Percentiles rank a stretch among this genome's conserved stretches.
These are phyloP conservation scores for Backusella tarrabulga DNA, from an alignment of 192 early-diverging fungal genomes.

Conservation along the genomic window DNA sequence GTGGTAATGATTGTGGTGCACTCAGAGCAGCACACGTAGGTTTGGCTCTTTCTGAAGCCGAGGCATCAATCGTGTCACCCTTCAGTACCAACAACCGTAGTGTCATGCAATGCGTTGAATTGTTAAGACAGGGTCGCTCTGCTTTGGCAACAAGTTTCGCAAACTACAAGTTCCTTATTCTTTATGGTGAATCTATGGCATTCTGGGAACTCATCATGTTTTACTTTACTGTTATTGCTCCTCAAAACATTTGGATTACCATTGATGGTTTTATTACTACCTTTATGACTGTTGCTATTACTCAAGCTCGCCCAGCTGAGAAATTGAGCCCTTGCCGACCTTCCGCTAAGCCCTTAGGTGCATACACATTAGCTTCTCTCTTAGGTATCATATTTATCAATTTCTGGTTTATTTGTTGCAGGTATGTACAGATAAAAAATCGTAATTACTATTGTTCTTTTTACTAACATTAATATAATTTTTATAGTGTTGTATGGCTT, in stretches of 20 bases:
- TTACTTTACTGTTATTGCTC: slow-evolving; percentile 71
- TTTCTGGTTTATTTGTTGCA: slow-evolving; percentile 55
- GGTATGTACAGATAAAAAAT: slow-evolving; percentile 9
- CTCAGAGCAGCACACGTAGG: slow-evolving; percentile 79
- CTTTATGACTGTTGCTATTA: slow-evolving; percentile 61
- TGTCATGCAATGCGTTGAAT: slow-evolving; percentile 65
- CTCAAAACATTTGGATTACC: slow-evolving; percentile 71
- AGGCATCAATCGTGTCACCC: slow-evolving; percentile 83
- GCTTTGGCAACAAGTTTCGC: slow-evolving; percentile 76
- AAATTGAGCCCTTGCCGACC: slow-evolving; percentile 60
- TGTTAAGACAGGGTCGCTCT: slow-evolving; percentile 70
- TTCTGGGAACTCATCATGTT: slow-evolving; percentile 65
- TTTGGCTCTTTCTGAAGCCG: slow-evolving; percentile 73
- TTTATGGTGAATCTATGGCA: slow-evolving; percentile 72
- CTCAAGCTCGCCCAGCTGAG: slow-evolving; percentile 59
- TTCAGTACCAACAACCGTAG: slow-evolving; percentile 63
- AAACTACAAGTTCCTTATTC: slow-evolving; percentile 68
- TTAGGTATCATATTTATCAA: slow-evolving; percentile 73
- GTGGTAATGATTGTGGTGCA: slow-evolving; percentile 84
- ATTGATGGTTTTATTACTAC: slow-evolving; percentile 67
- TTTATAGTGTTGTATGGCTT: slow-evolving; percentile 48
- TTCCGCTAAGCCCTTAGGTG: slow-evolving; percentile 71
- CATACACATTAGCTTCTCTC: slow-evolving; percentile 68
- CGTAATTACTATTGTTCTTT: background rate
- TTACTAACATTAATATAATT: background rate